Conservation (phyloP, 768 basidiomycete genomes). For the Phlebiopsis flavidoalba region DNA sequence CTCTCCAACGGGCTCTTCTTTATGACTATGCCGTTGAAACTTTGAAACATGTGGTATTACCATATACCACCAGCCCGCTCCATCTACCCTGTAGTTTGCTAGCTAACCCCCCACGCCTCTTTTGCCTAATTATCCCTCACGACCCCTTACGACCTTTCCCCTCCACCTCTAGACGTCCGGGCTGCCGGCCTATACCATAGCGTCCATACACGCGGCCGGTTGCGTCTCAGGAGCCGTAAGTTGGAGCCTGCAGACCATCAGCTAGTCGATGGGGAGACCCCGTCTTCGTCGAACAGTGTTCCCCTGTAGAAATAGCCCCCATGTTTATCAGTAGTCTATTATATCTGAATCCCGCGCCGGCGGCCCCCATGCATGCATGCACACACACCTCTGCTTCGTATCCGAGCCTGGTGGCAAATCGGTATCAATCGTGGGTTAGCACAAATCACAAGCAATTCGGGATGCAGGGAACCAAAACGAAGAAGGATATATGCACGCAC, state of each 20-base stretch:
- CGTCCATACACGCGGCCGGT: background rate
- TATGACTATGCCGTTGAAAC: conserved; percentile 19
- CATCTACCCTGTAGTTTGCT: conserved; percentile 11
- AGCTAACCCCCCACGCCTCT: background rate
- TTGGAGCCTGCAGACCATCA: conserved; percentile 63
- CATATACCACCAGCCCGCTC: conserved; percentile 9
- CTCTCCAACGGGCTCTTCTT: conserved; percentile 20
- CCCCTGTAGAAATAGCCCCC: conserved; percentile 39
- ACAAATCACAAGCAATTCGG: background rate
- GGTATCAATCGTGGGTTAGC: conserved; percentile 3
- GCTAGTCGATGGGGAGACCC: conserved; percentile 84
- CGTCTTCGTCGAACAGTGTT: conserved; percentile 76
- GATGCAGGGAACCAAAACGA: background rate
- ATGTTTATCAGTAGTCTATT: background rate
- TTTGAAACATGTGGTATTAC: conserved; percentile 5
- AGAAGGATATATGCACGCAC: conserved; percentile 35
- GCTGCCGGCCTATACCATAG: background rate
- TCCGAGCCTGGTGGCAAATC: conserved; percentile 52
- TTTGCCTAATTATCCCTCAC: background rate
- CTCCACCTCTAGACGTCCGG: background rate
- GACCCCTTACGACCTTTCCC: conserved; percentile 2
- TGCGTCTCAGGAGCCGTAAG: conserved; percentile 24
- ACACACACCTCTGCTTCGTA: conserved; percentile 60
- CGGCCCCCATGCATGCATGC: background rate
- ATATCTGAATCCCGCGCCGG: conserved; percentile 9